A percentile compares a stretch with the other conserved stretches of the same genome.
phyloP scores from a whole-genome alignment of 768 basidiomycete species.

The Chiua virens region DNA sequence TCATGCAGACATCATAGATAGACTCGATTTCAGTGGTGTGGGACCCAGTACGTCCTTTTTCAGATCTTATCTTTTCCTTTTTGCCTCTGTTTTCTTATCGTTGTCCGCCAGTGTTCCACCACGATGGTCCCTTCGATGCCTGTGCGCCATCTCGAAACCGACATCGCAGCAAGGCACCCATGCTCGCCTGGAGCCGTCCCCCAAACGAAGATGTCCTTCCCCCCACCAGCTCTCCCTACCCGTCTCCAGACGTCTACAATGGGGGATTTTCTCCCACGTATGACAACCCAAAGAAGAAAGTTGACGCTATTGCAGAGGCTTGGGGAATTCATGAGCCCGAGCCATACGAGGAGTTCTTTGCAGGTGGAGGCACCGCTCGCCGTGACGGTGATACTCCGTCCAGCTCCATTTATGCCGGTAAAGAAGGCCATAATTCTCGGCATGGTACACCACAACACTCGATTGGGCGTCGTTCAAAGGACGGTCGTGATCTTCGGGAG shows the following conservation, averaged over 20 bases:
- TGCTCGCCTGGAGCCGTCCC: conserved; percentile 68
- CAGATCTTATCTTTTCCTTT: background rate
- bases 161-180: conserved; percentile 74
- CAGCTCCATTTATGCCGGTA: conserved; percentile 69
- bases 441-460: conserved; percentile 37
- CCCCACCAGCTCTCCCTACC: conserved; percentile 49
- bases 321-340: conserved; percentile 94
- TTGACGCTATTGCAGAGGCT: conserved; percentile 87
- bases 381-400: conserved; percentile 57
- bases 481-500: conserved; percentile 50
- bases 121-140: conserved; percentile 90
- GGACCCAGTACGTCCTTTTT: conserved; percentile 66
- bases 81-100: background rate
- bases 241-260: conserved; percentile 41
- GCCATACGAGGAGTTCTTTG: conserved; percentile 87
- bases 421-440: conserved; percentile 44
- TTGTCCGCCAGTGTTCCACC: conserved; percentile 72
- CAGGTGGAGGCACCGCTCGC: conserved; percentile 61
- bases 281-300: conserved; percentile 75
- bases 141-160: conserved; percentile 89
- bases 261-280: conserved; percentile 50
- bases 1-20: conserved; percentile 89
- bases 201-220: conserved; percentile 43
- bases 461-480: conserved; percentile 42
- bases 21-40: conserved; percentile 82